Evolutionary conservation across 768 basidiomycete species (phyloP), one percentile per base, ranked within the genome.

Genomic region (Neoboletus brunneissimus): DNA sequence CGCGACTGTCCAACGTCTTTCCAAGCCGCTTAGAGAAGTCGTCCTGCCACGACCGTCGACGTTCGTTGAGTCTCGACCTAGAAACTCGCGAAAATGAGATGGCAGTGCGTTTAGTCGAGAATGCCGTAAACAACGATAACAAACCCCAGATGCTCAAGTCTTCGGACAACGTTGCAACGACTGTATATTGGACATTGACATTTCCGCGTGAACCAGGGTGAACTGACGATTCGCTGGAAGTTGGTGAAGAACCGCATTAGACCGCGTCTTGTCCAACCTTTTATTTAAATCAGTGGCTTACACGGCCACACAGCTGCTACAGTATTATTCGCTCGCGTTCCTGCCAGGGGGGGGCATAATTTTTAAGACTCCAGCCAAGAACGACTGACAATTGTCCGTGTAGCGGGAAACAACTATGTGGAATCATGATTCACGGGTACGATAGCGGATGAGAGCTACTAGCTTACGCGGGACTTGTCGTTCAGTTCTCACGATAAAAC

Each of bases 21-120:
- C 87, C 87, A 0, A 86, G 85, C 16, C 72, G 68, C 51, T 80
- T 79, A 27, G 84, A 77, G 70, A 87, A 89, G 67, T 81, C 84
- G 64, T 91, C 88, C 82, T 82, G 11, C 85, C 85, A 47, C 86
- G 82, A 15, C 84, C 84, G 56, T 82, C 84, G 18, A 74, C 76
- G 51, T 79, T 69, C 22, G 79, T 75, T 1, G 86, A 85, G 34
- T 88, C 88, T 90, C 89, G 53, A 89, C 84, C 74, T 90, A 88
- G 71, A 88, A 89, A 55, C 80, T 74, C 23, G 87, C 89, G 81
- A 68, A 48, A 46, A 54, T 41, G 47, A 18, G 9, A 10, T 34
- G 6, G 16, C 6, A 4, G 18, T 23, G 4, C 4, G 3, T 18
- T n/a, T 11, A 2, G 12, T 48, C 25, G 8, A 7, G 11, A 6